phyloP scores from a whole-genome alignment of 768 basidiomycete genomes.

The Leccinum disarticulatum region DNA sequence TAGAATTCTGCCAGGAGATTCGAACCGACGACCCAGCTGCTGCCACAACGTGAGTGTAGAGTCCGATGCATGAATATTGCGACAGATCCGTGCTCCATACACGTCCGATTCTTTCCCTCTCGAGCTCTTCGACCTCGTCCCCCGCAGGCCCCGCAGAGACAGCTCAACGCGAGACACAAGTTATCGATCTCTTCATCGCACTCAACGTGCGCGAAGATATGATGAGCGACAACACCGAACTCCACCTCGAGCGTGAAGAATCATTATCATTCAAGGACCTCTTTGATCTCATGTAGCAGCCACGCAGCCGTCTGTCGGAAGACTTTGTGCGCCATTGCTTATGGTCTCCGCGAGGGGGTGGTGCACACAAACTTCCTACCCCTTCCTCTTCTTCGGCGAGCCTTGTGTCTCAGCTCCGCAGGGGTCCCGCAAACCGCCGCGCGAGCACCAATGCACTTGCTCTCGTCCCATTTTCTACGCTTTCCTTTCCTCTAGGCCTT shows the following conservation, averaged over 20 bases:
- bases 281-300: slow-evolving; percentile 69
- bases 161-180: slow-evolving; percentile 68
- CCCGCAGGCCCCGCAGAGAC: slow-evolving; percentile 37
- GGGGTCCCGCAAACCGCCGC: not conserved
- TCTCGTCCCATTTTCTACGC: slow-evolving; percentile 34
- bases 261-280: slow-evolving; percentile 75
- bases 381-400: slow-evolving; percentile 4
- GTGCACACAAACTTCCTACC: slow-evolving; percentile 18
- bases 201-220: slow-evolving; percentile 81
- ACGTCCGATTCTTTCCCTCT: slow-evolving; percentile 78
- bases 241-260: slow-evolving; percentile 76
- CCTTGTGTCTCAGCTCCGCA: not conserved
- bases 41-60: too few species aligned
- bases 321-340: slow-evolving; percentile 53
- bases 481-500: slow-evolving; percentile 44
- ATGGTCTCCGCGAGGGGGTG: slow-evolving; percentile 42
- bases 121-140: slow-evolving; percentile 28
- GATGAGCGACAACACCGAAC: slow-evolving; percentile 67
- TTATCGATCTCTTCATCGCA: slow-evolving; percentile 77
- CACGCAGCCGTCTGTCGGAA: slow-evolving; percentile 64
- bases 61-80: too few species aligned
- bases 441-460: not conserved
- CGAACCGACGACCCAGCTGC: too few species aligned
- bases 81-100: slow-evolving; percentile 59
- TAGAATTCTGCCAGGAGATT: too few species aligned